Evolutionary conservation across 2,329 filamentous ascomycete species (phyloP).

Genomic region (Cladophialophora psammophila): DNA sequence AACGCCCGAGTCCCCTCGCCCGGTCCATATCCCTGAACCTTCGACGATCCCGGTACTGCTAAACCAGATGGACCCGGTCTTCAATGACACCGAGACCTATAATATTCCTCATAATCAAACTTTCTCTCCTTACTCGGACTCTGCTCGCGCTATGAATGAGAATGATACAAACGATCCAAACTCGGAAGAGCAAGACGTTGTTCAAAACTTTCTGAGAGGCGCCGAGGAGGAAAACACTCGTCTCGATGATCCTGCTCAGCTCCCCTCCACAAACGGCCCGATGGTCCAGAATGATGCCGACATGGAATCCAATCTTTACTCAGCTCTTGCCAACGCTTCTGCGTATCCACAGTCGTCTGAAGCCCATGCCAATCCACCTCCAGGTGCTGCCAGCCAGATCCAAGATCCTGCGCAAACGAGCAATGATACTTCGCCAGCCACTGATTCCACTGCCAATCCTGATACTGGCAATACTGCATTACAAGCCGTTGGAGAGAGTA

Average conservation of each 20-base stretch:
- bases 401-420: conserved; percentile 20
- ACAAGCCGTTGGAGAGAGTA: conserved; percentile 16
- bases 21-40: conserved; percentile 71
- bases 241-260: conserved; percentile 22
- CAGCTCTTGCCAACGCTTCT: conserved; percentile 30
- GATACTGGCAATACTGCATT: conserved; percentile 12
- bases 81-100: conserved; percentile 71
- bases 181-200: conserved; percentile 40
- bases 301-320: conserved; percentile 26
- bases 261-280: conserved; percentile 26
- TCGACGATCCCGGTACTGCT: conserved; percentile 73
- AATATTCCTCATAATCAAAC: conserved; percentile 50
- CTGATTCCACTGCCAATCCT: conserved; percentile 23
- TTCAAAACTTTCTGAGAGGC: conserved; percentile 39
- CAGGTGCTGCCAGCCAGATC: conserved; percentile 9
- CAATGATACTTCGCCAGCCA: conserved; percentile 17
- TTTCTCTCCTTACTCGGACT: conserved; percentile 40
- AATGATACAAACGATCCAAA: conserved; percentile 37
- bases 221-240: conserved; percentile 39
- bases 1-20: conserved; percentile 75
- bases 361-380: conserved; percentile 23
- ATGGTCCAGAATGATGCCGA: conserved; percentile 27
- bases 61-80: conserved; percentile 74
- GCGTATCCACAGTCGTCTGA: conserved; percentile 28
- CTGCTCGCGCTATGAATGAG: conserved; percentile 32